Evolutionary conservation across 2,329 filamentous ascomycete species (phyloP), one percentile per base, ranked within the genome.

Genomic region (Fonsecaea nubica): DNA sequence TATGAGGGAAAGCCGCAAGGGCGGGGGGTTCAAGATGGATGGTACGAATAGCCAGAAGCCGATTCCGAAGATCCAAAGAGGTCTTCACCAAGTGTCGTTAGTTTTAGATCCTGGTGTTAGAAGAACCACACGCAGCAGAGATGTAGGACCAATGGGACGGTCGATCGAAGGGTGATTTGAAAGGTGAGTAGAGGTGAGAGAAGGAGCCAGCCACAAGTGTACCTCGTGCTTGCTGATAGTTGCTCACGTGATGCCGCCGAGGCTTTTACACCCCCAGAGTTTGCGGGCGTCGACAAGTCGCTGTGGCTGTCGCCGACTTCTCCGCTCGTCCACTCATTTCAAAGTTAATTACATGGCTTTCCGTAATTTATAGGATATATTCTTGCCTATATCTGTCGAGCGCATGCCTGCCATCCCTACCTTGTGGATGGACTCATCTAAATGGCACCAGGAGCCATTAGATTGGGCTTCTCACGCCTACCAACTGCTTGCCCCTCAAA

Each of bases 401-500:
- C 71, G 70, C 62, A 71, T 72, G 69, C 68, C 69, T 69, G 69
- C 68, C 62, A 66, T 72, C 42, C 68, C 69, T 25, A 50, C 64
- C n/a, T 59, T 64, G 70, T 73, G 69, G 68, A 74, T 73, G 73
- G 74, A 74, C 65, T 72, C 73, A 70, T 74, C 77, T 75, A 76
- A 73, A 65, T 77, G 79, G 80, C 75, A 81, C 78, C 77, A 79
- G 76, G 80, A 81, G 75, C 77, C 80, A 69, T 74, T 82, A 63
- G 78, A 79, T 72, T 76, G 81, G 72, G 77, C 80, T 59, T 78
- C 80, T 72, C 77, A 81, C 76, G 77, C 78, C 75, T 82, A 82
- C 73, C 80, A 79, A 61, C 76, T 77, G 68, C 77, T 81, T 68
- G 77, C 81, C 58, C 80, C 80, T 58, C 77, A 76, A 73, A 79